phyloP scores from a whole-genome alignment of 208 protist genomes.

The Plasmodiophora brassicae region DNA sequence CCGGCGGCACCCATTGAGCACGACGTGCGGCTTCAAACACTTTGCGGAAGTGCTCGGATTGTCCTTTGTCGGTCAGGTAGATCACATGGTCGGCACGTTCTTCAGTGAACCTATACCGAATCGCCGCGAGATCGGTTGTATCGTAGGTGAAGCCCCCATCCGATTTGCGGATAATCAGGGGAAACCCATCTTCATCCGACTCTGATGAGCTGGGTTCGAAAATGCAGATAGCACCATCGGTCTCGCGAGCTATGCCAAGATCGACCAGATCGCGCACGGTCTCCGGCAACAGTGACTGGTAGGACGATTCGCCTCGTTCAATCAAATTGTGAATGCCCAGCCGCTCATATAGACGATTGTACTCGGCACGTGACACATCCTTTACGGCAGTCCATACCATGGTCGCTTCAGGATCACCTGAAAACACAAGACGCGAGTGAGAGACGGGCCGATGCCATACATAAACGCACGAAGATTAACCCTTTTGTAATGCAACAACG shows the following conservation, averaged over 20 bases:
- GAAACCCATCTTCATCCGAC: slow-evolving; percentile 46
- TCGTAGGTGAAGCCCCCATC: slow-evolving; percentile 77
- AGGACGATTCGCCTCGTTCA: slow-evolving; percentile 90
- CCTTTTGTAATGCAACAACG: slow-evolving; percentile 25
- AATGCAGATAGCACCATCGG: slow-evolving; percentile 77
- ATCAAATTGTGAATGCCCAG: slow-evolving; percentile 74
- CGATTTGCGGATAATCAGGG: slow-evolving; percentile 85
- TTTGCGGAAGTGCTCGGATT: slow-evolving; percentile 81
- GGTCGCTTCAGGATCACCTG: neutral
- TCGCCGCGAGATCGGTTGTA: slow-evolving; percentile 52
- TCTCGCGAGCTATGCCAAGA: slow-evolving; percentile 66
- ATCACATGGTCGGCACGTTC: slow-evolving; percentile 78
- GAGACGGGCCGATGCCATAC: too few relatives aligned
- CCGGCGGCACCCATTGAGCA: slow-evolving; percentile 27
- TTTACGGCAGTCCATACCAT: slow-evolving; percentile 45
- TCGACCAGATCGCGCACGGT: slow-evolving; percentile 73
- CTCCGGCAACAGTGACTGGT: slow-evolving; percentile 80
- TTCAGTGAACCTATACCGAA: slow-evolving; percentile 70
- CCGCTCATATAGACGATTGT: slow-evolving; percentile 80
- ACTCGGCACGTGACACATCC: slow-evolving; percentile 75
- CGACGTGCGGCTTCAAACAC: neutral
- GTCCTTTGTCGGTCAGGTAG: slow-evolving; percentile 88
- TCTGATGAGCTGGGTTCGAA: slow-evolving; percentile 65
- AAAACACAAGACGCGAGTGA: too few relatives aligned
- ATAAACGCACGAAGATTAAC: too few relatives aligned